These are phyloP conservation scores for Isochrysis galbana DNA, from an alignment of 78 protist species.

Conservation along the genomic window DNA sequence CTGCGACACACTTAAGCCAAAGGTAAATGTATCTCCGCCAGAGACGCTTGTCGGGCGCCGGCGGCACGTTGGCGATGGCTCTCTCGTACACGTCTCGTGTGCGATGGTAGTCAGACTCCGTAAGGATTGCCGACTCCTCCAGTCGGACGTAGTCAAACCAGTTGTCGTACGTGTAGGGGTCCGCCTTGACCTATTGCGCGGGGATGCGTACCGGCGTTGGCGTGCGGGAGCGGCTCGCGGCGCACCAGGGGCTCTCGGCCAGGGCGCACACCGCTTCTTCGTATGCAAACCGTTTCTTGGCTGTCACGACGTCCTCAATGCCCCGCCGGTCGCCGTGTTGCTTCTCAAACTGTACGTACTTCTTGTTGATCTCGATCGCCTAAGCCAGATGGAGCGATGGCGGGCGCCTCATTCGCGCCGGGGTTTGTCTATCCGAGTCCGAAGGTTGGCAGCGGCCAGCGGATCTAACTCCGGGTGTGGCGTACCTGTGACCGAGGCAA, in stretches of 20 bases:
- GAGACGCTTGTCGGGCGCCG: slow-evolving; percentile 76
- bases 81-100: slow-evolving; percentile 93
- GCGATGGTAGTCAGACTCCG: background rate
- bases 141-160: slow-evolving; percentile 96
- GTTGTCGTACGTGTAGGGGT: slow-evolving; percentile 81
- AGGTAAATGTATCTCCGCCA: slow-evolving; percentile 94
- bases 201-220: background rate
- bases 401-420: background rate
- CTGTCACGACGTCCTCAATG: slow-evolving; percentile 82
- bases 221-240: background rate
- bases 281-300: slow-evolving; percentile 86
- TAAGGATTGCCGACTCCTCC: slow-evolving; percentile 41
- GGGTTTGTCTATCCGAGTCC: background rate
- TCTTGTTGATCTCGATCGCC: slow-evolving; percentile 69
- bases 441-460: background rate
- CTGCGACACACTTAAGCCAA: slow-evolving; percentile 91
- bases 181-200: background rate
- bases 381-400: background rate
- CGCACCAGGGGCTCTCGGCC: background rate
- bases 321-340: slow-evolving; percentile 79
- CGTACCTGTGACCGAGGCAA: background rate
- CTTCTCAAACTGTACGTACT: slow-evolving; percentile 79
- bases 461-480: background rate
- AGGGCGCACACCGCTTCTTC: slow-evolving; percentile 65
- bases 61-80: slow-evolving; percentile 94